Evolutionary conservation across 2,329 filamentous ascomycete species (phyloP).

Genomic region (Trichoderma brevicompactum): DNA sequence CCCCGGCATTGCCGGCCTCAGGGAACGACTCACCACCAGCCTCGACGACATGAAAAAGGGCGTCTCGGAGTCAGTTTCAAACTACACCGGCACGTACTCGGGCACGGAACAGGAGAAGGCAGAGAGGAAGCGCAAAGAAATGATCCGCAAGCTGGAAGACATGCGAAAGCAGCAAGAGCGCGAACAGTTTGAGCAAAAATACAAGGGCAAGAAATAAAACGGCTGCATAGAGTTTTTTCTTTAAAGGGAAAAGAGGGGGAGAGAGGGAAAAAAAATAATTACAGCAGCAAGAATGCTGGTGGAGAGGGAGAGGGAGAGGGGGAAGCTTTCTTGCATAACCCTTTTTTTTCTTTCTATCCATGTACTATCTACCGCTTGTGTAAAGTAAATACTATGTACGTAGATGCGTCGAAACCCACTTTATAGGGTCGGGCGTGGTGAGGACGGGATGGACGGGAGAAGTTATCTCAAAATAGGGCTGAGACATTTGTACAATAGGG

Average conservation of each 20-base stretch:
- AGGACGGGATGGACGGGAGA: background rate
- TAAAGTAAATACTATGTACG: slow-evolving; percentile 18
- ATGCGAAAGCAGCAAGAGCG: slow-evolving; percentile 44
- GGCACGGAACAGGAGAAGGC: slow-evolving; percentile 43
- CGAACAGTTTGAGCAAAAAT: slow-evolving; percentile 48
- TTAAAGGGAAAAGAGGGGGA: background rate
- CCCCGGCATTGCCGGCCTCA: slow-evolving; percentile 14
- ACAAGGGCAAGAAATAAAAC: slow-evolving; percentile 39
- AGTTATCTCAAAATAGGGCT: background rate
- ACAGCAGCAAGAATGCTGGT: background rate
- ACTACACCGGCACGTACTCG: slow-evolving; percentile 42
- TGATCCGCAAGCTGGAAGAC: slow-evolving; percentile 43
- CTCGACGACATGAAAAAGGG: slow-evolving; percentile 47
- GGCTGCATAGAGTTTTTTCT: background rate
- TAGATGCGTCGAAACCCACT: background rate
- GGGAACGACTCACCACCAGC: slow-evolving; percentile 41
- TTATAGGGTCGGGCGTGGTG: background rate
- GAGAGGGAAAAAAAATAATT: background rate
- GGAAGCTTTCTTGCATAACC: background rate
- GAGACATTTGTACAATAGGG: slow-evolving; percentile 32
- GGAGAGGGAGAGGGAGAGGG: background rate
- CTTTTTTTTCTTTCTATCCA: slow-evolving; percentile 7
- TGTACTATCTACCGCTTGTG: slow-evolving; percentile 15
- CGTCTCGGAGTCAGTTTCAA: slow-evolving; percentile 41
- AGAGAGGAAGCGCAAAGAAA: slow-evolving; percentile 43